phyloP scores from a whole-genome alignment of 164 flowering plant species.

The Macadamia tetraphylla region DNA sequence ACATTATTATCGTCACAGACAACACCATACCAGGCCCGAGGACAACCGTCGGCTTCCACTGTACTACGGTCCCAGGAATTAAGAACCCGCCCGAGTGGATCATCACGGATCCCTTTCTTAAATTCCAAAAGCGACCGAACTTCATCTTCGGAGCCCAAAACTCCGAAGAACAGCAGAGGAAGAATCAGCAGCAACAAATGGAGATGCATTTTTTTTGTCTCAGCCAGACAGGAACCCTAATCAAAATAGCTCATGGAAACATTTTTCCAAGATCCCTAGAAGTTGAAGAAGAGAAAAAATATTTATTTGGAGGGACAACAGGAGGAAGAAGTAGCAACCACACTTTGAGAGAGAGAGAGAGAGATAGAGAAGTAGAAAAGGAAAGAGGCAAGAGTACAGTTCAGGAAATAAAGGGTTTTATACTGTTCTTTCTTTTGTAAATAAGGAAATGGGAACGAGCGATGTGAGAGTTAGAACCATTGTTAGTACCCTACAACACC shows the following conservation, averaged over 20 bases:
- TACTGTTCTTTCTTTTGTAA: no score
- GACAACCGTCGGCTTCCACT: conserved; percentile 32
- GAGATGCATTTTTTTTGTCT: conserved; percentile 17
- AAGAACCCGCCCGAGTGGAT: conserved; percentile 41
- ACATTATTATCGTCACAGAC: conserved; percentile 36
- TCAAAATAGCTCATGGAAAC: conserved; percentile 6
- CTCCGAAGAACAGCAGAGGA: background rate
- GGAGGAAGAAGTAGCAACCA: no score
- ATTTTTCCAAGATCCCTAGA: conserved; percentile 23
- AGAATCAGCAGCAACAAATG: background rate
- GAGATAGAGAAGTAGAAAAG: background rate
- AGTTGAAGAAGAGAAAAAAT: background rate
- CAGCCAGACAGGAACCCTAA: conserved; percentile 15
- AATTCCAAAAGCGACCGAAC: conserved; percentile 68
- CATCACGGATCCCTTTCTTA: conserved; percentile 69
- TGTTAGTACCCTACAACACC: no score
- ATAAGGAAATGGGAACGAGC: no score
- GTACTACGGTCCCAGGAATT: conserved; percentile 39
- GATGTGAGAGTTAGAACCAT: no score
- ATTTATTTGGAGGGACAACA: background rate
- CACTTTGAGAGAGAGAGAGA: background rate
- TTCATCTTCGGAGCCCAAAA: conserved; percentile 27
- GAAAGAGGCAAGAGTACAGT: background rate
- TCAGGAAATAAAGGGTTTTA: no score
- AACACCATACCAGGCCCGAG: conserved; percentile 58